Evolutionary conservation across 192 early-diverging fungal genomes (phyloP).

Genomic region (Mortierella alpina): DNA sequence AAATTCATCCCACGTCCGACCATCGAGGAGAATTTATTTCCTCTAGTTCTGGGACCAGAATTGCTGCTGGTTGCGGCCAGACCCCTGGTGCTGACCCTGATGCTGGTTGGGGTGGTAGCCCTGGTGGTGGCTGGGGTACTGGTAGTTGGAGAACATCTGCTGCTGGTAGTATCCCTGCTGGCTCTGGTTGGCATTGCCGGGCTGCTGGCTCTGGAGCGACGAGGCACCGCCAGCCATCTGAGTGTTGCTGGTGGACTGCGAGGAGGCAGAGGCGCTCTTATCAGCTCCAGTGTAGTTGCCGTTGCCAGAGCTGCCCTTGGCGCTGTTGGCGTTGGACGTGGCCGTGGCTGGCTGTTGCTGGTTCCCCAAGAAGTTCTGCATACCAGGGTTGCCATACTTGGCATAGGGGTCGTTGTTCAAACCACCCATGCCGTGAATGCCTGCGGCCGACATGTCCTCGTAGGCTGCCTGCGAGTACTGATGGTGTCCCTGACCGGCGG

Average conservation of each 20-base stretch:
- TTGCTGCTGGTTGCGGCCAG: constrained; percentile 55
- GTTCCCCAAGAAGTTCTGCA: constrained; percentile 51
- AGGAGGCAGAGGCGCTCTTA: constrained; percentile 23
- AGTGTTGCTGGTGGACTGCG: constrained; percentile 19
- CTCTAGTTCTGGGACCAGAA: constrained; percentile 61
- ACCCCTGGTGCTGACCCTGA: constrained; percentile 44
- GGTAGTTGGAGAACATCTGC: constrained; percentile 64
- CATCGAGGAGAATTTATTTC: constrained; percentile 4
- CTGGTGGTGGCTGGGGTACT: constrained; percentile 60
- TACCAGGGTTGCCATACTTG: constrained; percentile 49
- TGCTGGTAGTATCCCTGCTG: constrained; percentile 45
- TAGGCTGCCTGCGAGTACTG: constrained; percentile 48
- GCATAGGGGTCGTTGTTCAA: constrained; percentile 43
- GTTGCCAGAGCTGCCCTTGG: constrained; percentile 32
- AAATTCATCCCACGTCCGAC: neutral
- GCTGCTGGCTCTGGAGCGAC: constrained; percentile 48
- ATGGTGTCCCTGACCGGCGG: constrained; percentile 35
- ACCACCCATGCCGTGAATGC: constrained; percentile 46
- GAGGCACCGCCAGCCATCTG: constrained; percentile 31
- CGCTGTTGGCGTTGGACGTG: constrained; percentile 23
- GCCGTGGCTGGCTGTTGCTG: constrained; percentile 44
- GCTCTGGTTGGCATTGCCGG: constrained; percentile 24
- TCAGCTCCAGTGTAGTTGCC: constrained; percentile 44
- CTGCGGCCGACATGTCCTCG: constrained; percentile 48
- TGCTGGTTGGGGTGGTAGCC: constrained; percentile 50